Base-by-base conservation (phyloP, 495 filamentous ascomycete genomes). In the Cercophora newfieldiana region DNA sequence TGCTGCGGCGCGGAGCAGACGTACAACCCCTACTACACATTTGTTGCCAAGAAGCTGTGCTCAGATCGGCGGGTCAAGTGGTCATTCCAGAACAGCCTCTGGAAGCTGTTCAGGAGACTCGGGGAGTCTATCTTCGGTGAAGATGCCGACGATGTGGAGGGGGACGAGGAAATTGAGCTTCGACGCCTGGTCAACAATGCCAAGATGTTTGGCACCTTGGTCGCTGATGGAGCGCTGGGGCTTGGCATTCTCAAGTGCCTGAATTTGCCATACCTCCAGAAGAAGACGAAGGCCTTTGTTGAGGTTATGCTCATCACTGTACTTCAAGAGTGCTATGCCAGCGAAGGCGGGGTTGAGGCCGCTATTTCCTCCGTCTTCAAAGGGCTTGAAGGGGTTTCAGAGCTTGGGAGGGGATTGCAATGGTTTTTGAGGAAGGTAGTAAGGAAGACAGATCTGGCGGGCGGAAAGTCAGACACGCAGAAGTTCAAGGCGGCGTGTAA, bases 1-100 rank as follows among this genome's bases (percentile, higher is more conserved):
- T 98, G 94, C 74, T 87, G 88, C 16, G 91, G 92, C 66, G 88
- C 88, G 19, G 95, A 98, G 79, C 82, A 89, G 63, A 79, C 78
- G 0, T 94, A 97, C 77, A 99, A 98, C 75, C 92, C 91, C 0
- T 99, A 96, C 79, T 99, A 99, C 72, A 89, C 92, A 0, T 79
- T 97, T 0, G 85, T 99, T 22, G 91, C 94, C 12, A 84, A 87
- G 49, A 87, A 86, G 63, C 78, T 97, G 14, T 93, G 92, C 71
- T 81, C 81, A 4, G 89, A 90, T 44, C 87, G 85, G 59, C 88
- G 87, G 66, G 78, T 96, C 29, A 88, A 86, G 63, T 90, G 91
- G 81, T 88, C 90, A 3, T 97, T 99, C 72, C 91, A 93, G 74
- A 92, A 90, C 69, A 85, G 87, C 21, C 80, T 97, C 1, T 97